Evolutionary conservation across 768 basidiomycete species (phyloP), one percentile per base, ranked within the genome.

Genomic region (Candolleomyces efflorescens): DNA sequence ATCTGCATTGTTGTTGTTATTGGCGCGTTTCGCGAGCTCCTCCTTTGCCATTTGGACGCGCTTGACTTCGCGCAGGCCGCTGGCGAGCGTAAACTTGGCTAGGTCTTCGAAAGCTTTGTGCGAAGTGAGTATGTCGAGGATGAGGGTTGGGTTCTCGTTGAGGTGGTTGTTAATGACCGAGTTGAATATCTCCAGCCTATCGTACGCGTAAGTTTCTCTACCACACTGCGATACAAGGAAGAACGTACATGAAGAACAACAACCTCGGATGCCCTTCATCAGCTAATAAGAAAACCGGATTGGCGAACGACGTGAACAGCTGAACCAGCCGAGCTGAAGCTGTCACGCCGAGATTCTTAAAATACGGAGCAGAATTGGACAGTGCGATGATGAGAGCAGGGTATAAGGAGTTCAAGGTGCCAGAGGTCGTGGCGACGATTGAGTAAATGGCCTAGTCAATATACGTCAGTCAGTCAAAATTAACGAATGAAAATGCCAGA

Each of bases 251-350:
- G 69, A 93, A 97, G 72, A 91, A 98, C 32, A 98, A 79, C 27
- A 98, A 73, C 60, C 97, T 76, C 1, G 97, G 97, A 67, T 98
- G 94, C 6, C 95, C 93, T 71, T 98, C 97, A 61, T 98, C 97
- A 2, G 91, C 87, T 18, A 99, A 73, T 36, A 98, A 74, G 71
- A 98, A 98, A 2, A 85, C 74, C 0, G 97, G 92, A 59, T 88
- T 92, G 5, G 93, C 87, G 68, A 99, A 96, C 0, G 96, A 92
- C 26, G 82, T 87, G 73, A 97, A 93, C 5, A 98, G 81, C 70
- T 97, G 94, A 37, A 95, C 69, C 6, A 99, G 78, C 17, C 91
- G 82, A 5, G 90, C 89, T 3, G 94, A 89, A 12, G 93, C 85
- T 32, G 86, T 84, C 49, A 94, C 83, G 41, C 86, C 86, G 20